phyloP scores from a whole-genome alignment of 345 rosid species.

The Lepidium africanum region DNA sequence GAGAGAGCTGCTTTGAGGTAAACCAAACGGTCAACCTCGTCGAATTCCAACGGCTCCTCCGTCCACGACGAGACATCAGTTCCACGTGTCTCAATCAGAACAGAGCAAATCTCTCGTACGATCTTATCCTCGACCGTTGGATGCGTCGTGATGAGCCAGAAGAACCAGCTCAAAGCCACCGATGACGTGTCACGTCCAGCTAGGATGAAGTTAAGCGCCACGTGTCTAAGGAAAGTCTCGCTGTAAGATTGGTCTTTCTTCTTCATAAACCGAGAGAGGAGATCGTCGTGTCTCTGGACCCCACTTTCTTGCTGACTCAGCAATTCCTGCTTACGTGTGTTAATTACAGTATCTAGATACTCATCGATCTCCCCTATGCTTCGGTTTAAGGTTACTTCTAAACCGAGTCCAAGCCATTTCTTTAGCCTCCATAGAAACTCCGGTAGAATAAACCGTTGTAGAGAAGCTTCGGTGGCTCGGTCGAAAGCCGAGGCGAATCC shows the following conservation, averaged over 20 bases:
- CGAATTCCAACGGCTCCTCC: conserved; percentile 66
- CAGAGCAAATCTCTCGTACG: conserved; percentile 52
- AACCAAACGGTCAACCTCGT: conserved; percentile 64
- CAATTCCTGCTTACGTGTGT: conserved; percentile 65
- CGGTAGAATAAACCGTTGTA: conserved; percentile 81
- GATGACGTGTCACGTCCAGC: conserved; percentile 99
- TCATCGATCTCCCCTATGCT: conserved; percentile 61
- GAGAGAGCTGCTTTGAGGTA: conserved; percentile 85
- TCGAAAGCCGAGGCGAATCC: conserved; percentile 80
- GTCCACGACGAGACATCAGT: conserved; percentile 49
- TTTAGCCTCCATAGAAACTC: conserved; percentile 73
- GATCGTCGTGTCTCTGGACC: conserved; percentile 66
- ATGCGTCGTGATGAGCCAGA: conserved; percentile 62
- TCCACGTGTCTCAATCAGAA: conserved; percentile 69
- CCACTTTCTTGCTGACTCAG: conserved; percentile 43
- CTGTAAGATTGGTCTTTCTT: conserved; percentile 65
- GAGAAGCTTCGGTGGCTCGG: conserved; percentile 87
- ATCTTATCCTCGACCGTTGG: conserved; percentile 73
- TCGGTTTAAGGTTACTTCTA: conserved; percentile 78
- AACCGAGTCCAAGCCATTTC: conserved; percentile 77
- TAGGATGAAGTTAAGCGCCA: conserved; percentile 84
- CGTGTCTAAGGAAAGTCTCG: conserved; percentile 62
- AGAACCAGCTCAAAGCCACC: conserved; percentile 91
- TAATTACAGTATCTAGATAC: conserved; percentile 56
- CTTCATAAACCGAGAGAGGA: conserved; percentile 82